Evolutionary conservation across 73 alveolate species (phyloP), one percentile per base, ranked within the genome.

Genomic region (Blepharisma japonicum): DNA sequence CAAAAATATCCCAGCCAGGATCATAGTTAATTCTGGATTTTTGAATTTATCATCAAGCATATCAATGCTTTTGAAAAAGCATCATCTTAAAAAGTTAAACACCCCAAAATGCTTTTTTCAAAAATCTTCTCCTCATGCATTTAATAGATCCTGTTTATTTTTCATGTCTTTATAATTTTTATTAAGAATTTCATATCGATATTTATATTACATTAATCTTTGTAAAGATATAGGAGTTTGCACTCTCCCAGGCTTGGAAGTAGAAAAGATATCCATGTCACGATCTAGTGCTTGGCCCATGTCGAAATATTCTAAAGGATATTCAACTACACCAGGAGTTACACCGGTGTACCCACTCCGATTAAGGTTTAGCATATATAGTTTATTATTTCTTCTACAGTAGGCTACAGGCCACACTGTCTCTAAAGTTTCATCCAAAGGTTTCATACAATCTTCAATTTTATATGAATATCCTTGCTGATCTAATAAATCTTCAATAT

Each of bases 311-410:
- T 68, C 55, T 39, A 68, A 23, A 7, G 45, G 18, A 78, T 45
- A 78, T 56, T 21, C 46, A 6, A 48, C 84, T 14, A 78, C 61
- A 18, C 80, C 66, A 70, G 80, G 80, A 39, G 80, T 70, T n/a
- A 70, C 14, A 0, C 77, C 71, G 0, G 11, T 70, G 4, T 47
- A 45, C 6, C 68, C 56, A 45, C 56, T 39, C 2, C 80, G 20
- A 11, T n/a, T 54, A 5, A 9, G 14, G 5, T 61, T 61, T 39
- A 61, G 14, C 23, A 61, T 14, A 25, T 18, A 61, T 61, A 61
- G 23, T 20, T 8, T 61, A 25, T 61, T 61, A 5, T 25, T n/a
- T 25, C 47, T 25, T 61, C 74, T 14, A 39, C 74, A 20, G 3
- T 14, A 61, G 47, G 74, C 74, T 61, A 61, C 46, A 18, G 74